phyloP scores from a whole-genome alignment of 768 basidiomycete species.

The Leccinum uliginosum region DNA sequence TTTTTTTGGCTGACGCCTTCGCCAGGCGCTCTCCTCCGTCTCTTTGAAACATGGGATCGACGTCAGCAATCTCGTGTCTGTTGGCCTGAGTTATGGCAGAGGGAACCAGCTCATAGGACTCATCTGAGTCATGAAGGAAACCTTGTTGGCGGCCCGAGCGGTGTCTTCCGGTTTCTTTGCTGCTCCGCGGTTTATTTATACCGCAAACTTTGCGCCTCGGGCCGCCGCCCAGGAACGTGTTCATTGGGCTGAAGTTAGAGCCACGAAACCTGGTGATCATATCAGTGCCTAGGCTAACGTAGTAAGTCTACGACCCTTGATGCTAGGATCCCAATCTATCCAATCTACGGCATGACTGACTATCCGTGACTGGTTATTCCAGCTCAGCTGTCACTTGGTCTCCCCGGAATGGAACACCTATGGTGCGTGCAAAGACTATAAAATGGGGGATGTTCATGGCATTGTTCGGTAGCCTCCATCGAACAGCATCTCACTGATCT shows the following conservation, averaged over 20 bases:
- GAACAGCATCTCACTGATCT: slow-evolving; percentile 2
- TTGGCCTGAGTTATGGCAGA: slow-evolving; percentile 41
- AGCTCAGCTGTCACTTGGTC: slow-evolving; percentile 16
- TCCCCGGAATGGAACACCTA: slow-evolving; percentile 19
- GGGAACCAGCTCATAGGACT: slow-evolving; percentile 69
- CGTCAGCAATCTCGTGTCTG: slow-evolving; percentile 21
- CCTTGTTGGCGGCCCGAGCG: slow-evolving; percentile 64
- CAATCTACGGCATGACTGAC: neutral
- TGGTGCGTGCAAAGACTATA: slow-evolving; percentile 13
- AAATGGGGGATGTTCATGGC: slow-evolving; percentile 5
- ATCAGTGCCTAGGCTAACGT: neutral
- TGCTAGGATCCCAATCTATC: neutral
- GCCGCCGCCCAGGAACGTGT: too few species aligned
- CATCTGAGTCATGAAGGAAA: slow-evolving; percentile 70
- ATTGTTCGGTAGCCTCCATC: slow-evolving; percentile 11
- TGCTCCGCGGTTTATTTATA: too few species aligned
- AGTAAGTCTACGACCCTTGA: neutral
- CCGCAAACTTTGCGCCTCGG: too few species aligned
- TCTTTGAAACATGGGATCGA: slow-evolving; percentile 31
- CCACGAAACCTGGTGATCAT: too few species aligned
- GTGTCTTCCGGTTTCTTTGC: too few species aligned
- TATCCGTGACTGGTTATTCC: slow-evolving; percentile 1
- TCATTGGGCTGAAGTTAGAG: too few species aligned
- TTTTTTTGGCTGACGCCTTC: slow-evolving; percentile 2
- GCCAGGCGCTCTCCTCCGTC: slow-evolving; percentile 17